Base-by-base conservation (phyloP, 306 rosid genomes). In the Dicorynia guianensis region DNA sequence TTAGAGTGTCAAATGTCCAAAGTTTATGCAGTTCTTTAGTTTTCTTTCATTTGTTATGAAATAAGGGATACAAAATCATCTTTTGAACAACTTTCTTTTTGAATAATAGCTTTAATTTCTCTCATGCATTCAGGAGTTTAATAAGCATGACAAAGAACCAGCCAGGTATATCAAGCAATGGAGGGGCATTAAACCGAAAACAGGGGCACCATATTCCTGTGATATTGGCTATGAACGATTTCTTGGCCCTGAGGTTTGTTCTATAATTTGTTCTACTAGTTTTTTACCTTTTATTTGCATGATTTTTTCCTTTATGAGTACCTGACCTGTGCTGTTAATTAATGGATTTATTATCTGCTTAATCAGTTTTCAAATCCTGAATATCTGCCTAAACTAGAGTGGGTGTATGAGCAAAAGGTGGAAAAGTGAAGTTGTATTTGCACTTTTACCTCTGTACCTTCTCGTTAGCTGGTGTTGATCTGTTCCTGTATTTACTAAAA, bases 221-320 rank as follows among this genome's bases (percentile, higher is more conserved):
- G 99, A 96, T 85, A 83, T 96, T 80, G 99, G 99, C 82, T 92
- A 92, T 76, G 99, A 96, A 81, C 87, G 99, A 54, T 96, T 96
- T 90, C 96, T 96, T 68, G 99, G 98, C 20, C 99, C 99, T 40
- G 99, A 96, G 98, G 99, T 92, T 86, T 81, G 87, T 66, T 69
- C 56, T 33, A 15, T 71, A 65, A 17, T 35, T 74, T 64, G 57
- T 57, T 38, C 20, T 65, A 35, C 19, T 54, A 57, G 13, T 63
- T 75, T 18, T 38, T 53, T 20, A 20, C 49, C 47, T 57, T 30
- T 56, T 76, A 60, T 52, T 40, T 40, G 35, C 63, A 7, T 43
- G 72, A 53, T 17, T 72, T 40, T 62, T 67, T 53, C 53, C 25
- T 56, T 14, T 54, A 58, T n/a, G 44, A 67, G 40, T 54, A 15